Conservation (phyloP, 129 eudicot genomes). For the Dittrichia graveolens region DNA sequence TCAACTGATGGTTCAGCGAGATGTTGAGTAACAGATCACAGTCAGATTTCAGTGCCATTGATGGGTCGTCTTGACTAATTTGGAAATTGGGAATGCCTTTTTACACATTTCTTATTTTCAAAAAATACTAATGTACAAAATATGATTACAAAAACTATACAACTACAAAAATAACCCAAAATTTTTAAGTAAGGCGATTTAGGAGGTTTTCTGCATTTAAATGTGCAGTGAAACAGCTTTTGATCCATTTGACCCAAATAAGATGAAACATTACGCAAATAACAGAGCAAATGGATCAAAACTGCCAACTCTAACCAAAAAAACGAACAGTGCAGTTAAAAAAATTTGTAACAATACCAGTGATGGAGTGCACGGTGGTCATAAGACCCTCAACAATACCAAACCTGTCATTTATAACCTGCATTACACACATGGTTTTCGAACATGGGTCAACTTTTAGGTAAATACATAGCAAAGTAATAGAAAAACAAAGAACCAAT, state of each 20-base stretch:
- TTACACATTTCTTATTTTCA: no score
- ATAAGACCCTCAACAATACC: constrained; percentile 79
- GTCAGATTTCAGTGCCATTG: no score
- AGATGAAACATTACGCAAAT: not conserved
- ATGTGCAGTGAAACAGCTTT: not conserved
- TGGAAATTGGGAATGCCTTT: no score
- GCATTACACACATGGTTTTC: constrained; percentile 7
- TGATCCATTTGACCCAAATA: not conserved
- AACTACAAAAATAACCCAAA: no score
- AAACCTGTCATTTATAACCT: constrained; percentile 67
- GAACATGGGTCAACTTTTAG: not conserved
- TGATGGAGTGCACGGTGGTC: constrained; percentile 70
- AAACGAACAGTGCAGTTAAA: not conserved
- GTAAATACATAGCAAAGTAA: not conserved
- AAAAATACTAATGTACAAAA: no score
- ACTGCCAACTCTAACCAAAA: not conserved
- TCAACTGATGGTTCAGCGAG: not conserved
- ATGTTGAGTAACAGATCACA: no score
- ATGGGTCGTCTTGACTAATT: no score
- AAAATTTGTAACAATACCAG: constrained; percentile 37
- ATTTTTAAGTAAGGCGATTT: no score
- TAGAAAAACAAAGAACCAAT: not conserved
- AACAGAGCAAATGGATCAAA: not conserved
- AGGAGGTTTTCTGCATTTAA: no score
- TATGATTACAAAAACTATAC: no score